phyloP scores from a whole-genome alignment of 2,329 filamentous ascomycete species.

The Myotisia sp. region DNA sequence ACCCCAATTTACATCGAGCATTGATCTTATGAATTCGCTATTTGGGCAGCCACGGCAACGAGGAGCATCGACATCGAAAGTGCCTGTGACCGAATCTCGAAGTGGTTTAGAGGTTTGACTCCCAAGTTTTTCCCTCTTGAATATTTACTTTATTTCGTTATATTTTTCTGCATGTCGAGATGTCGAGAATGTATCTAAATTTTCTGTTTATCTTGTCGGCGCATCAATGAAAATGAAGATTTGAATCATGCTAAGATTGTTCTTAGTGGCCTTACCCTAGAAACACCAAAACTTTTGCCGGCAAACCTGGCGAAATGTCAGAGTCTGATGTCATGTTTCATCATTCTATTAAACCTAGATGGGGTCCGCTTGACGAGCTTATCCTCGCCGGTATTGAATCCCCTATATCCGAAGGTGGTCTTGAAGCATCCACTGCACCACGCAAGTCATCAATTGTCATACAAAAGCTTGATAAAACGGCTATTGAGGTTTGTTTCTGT shows the following conservation, averaged over 20 bases:
- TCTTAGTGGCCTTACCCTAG: conserved; percentile 75
- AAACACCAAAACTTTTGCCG: conserved; percentile 53
- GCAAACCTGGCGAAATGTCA: conserved; percentile 48
- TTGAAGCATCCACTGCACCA: no score
- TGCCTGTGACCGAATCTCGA: conserved; percentile 42
- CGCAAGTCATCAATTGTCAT: no score
- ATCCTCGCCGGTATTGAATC: conserved; percentile 44
- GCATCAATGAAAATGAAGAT: conserved; percentile 23
- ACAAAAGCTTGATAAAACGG: conserved; percentile 5
- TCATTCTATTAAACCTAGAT: conserved; percentile 60
- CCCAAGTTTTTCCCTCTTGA: conserved; percentile 26
- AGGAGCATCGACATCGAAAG: conserved; percentile 43
- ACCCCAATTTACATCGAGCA: conserved; percentile 67
- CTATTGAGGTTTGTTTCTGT: conserved; percentile 9
- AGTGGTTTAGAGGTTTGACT: conserved; percentile 87
- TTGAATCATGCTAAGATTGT: conserved; percentile 28
- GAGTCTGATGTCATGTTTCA: conserved; percentile 54
- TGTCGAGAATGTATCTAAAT: conserved; percentile 14
- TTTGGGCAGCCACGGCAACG: conserved; percentile 53
- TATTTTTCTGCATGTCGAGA: conserved; percentile 15
- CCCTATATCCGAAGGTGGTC: no score
- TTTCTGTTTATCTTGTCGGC: conserved; percentile 6
- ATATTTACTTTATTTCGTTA: conserved; percentile 35
- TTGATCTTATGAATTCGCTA: conserved; percentile 91
- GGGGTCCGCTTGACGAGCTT: conserved; percentile 60